These are phyloP conservation scores for Microdochium bolleyi DNA, from an alignment of 2,329 filamentous ascomycete species.

Conservation along the genomic window DNA sequence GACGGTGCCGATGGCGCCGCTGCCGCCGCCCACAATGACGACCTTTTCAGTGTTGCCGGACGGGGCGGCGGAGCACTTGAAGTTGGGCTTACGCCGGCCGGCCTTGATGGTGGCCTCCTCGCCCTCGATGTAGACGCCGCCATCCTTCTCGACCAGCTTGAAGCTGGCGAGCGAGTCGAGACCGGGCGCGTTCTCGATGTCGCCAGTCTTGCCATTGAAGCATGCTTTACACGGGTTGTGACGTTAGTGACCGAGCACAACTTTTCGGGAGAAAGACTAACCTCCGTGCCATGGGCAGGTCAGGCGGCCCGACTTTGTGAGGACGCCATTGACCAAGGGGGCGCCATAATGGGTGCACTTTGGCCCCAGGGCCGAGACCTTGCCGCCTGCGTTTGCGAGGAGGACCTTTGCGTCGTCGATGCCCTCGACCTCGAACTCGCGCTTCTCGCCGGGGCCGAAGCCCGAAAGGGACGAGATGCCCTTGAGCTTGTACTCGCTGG, in stretches of 20 bases:
- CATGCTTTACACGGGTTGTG: constrained; percentile 52
- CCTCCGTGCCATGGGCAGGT: constrained; percentile 97
- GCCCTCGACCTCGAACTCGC: constrained; percentile 85
- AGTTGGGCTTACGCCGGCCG: constrained; percentile 63
- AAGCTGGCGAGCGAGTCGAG: constrained; percentile 81
- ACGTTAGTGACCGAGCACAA: constrained; percentile 4
- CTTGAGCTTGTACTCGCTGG: constrained; percentile 63
- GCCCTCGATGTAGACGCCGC: constrained; percentile 75
- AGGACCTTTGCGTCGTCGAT: constrained; percentile 81
- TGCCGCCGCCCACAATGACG: constrained; percentile 83
- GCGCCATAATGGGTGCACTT: constrained; percentile 93
- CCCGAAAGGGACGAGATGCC: constrained; percentile 60
- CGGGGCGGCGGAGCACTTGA: constrained; percentile 55
- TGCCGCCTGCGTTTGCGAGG: constrained; percentile 68
- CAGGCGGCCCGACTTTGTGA: constrained; percentile 73
- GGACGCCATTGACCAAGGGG: constrained; percentile 76
- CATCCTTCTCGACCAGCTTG: constrained; percentile 71
- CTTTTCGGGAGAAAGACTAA: constrained; percentile 27
- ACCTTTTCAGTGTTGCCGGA: constrained; percentile 52
- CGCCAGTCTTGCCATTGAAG: constrained; percentile 82
- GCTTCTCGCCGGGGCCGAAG: constrained; percentile 73
- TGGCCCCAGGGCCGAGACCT: constrained; percentile 70
- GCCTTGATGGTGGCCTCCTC: constrained; percentile 72
- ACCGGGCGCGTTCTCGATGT: constrained; percentile 91
- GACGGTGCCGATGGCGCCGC: constrained; percentile 71